Evolutionary conservation across 306 rosid genomes (phyloP).

Genomic region (Clitoria ternatea): DNA sequence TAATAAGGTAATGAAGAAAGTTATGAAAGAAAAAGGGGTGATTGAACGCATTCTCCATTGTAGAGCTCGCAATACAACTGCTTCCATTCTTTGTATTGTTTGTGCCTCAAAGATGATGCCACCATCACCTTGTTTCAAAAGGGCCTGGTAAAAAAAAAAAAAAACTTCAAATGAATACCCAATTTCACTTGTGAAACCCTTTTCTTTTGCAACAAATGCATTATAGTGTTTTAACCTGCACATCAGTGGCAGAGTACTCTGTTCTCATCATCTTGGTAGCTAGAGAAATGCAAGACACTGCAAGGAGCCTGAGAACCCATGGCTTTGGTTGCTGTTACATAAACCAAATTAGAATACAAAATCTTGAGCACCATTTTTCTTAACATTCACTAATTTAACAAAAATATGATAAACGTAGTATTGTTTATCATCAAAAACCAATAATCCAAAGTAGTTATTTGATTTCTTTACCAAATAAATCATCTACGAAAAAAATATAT

Average conservation of each 20-base stretch:
- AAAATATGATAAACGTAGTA: too few relatives aligned
- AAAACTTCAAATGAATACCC: background rate
- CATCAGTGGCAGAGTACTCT: slow-evolving; percentile 37
- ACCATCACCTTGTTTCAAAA: slow-evolving; percentile 39
- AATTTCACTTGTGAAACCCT: background rate
- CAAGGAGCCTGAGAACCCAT: slow-evolving; percentile 66
- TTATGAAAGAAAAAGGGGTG: slow-evolving; percentile 75
- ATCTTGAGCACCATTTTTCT: too few relatives aligned
- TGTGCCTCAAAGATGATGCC: slow-evolving; percentile 62
- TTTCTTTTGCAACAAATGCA: background rate
- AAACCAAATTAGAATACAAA: too few relatives aligned
- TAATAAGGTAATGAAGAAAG: slow-evolving; percentile 50
- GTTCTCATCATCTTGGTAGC: slow-evolving; percentile 70
- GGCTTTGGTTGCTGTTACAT: slow-evolving; percentile 63
- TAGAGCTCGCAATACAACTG: slow-evolving; percentile 60
- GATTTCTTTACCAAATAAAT: background rate
- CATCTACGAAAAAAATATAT: background rate
- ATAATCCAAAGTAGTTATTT: background rate
- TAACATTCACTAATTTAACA: background rate
- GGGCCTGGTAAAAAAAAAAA: background rate
- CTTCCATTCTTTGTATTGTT: slow-evolving; percentile 70
- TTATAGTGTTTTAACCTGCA: slow-evolving; percentile 38
- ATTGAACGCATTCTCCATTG: slow-evolving; percentile 90
- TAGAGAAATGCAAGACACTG: slow-evolving; percentile 67
- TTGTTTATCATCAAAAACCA: too few relatives aligned